Evolutionary conservation across 2,329 filamentous ascomycete species (phyloP).

Genomic region (Clarireedia homoeocarpa): DNA sequence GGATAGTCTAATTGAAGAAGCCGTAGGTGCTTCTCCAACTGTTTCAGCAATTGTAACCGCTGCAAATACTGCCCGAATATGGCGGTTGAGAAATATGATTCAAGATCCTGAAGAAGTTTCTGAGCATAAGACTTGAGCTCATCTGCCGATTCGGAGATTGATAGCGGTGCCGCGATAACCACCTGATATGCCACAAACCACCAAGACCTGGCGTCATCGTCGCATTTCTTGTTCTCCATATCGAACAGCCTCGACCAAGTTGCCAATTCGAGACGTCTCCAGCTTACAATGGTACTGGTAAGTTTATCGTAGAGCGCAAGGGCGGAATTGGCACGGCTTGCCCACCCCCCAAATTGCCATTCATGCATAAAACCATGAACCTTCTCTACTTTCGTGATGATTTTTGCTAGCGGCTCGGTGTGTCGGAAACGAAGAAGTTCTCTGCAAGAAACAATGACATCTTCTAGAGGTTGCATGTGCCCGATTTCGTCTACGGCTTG

Average conservation of each 20-base stretch:
- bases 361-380: constrained; percentile 80
- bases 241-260: constrained; percentile 90
- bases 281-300: constrained; percentile 74
- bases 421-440: constrained; percentile 69
- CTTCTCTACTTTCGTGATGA: constrained; percentile 81
- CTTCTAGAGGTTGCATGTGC: constrained; percentile 67
- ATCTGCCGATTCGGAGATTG: constrained; percentile 50
- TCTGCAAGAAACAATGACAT: constrained; percentile 69
- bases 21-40: constrained; percentile 57
- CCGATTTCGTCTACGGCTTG: constrained; percentile 57
- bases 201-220: constrained; percentile 78
- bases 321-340: constrained; percentile 70
- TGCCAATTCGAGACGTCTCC: constrained; percentile 83
- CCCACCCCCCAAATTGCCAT: constrained; percentile 84
- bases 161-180: constrained; percentile 67
- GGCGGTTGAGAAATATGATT: constrained; percentile 70
- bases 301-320: constrained; percentile 65
- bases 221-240: constrained; percentile 68
- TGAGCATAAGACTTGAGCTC: constrained; percentile 57
- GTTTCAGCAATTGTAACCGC: constrained; percentile 62
- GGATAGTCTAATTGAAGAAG: constrained; percentile 53
- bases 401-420: constrained; percentile 75
- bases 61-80: constrained; percentile 73
- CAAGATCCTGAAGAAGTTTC: constrained; percentile 66
- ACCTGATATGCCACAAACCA: constrained; percentile 96